Percentiles rank a stretch among this genome's conserved stretches.
Evolutionary conservation across 371 early-diverging fungal genomes (phyloP).

Genomic region (Apophysomyces trapeziformis): DNA sequence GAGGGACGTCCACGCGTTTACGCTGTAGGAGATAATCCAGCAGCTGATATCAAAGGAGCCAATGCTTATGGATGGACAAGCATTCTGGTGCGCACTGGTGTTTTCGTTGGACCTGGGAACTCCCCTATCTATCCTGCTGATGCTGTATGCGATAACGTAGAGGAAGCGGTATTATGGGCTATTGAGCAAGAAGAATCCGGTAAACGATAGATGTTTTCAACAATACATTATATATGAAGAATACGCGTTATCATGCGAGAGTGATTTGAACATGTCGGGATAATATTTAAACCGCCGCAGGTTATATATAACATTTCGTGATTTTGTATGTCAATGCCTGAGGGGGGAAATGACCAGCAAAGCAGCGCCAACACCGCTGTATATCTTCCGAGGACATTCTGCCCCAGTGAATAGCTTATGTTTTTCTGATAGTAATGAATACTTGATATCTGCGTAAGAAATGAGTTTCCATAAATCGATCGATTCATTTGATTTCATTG

Average conservation of each 20-base stretch:
- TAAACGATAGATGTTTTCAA: slow-evolving; percentile 3
- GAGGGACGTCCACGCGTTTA: slow-evolving; percentile 42
- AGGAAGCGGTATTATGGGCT: slow-evolving; percentile 72
- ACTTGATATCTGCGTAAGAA: slow-evolving; percentile 41
- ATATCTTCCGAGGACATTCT: slow-evolving; percentile 43
- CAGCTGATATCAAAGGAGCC: slow-evolving; percentile 81
- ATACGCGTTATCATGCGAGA: not conserved
- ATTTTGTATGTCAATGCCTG: not conserved
- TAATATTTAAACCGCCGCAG: no score
- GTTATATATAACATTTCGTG: not conserved
- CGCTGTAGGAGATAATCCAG: slow-evolving; percentile 83
- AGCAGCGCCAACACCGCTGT: slow-evolving; percentile 32
- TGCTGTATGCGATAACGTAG: slow-evolving; percentile 71
- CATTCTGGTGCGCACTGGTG: slow-evolving; percentile 83
- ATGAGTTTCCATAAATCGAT: not conserved
- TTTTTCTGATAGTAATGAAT: slow-evolving; percentile 31
- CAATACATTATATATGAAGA: not conserved
- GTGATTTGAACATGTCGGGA: no score
- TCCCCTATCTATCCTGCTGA: slow-evolving; percentile 65
- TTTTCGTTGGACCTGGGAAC: slow-evolving; percentile 63
- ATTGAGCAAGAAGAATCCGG: slow-evolving; percentile 39
- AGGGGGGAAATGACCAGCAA: not conserved
- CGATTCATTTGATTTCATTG: not conserved
- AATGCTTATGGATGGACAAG: slow-evolving; percentile 83
- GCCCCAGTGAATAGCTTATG: slow-evolving; percentile 30